Evolutionary conservation across 805 yeast species (phyloP), one percentile per base, ranked within the genome.

Genomic region (Candida odintsovae): DNA sequence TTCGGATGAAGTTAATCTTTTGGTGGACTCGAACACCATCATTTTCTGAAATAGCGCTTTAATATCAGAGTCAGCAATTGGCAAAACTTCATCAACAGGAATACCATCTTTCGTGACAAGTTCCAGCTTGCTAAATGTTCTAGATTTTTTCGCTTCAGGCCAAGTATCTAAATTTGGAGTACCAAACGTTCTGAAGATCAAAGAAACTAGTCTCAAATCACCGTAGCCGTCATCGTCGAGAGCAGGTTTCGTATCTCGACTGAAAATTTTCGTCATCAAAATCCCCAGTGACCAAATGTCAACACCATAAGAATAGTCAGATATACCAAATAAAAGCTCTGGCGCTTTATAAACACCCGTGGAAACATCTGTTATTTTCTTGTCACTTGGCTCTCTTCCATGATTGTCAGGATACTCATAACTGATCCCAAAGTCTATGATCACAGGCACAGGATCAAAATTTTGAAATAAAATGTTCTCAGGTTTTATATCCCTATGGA

Each of bases 401-500:
- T 77, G 79, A 53, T 86, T 88, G 25, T 78, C 73, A 1, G 80
- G 60, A 29, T 52, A 59, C 18, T 54, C 43, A 20, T 57, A 72
- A 18, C 68, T 59, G 21, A 69, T 70, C 0, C 77, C 77, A 46
- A 72, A 64, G 48, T 71, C 76, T 16, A 67, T 67, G n/a, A 71
- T 58, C 2, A 68, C 59, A 0, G 74, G 72, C 6, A 49, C 41
- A 2, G 56, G 48, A 11, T 57, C 55, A n/a, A 45, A 44, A 6
- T 57, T 57, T 44, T 61, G 67, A 49, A 83, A 80, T 58, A 88
- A 63, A 45, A 87, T 78, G 59, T 87, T 87, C 42, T 83, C 88
- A 1, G 94, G 90, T 63, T 94, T 94, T 53, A 92, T 81, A 66
- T 92, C 99, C 58, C 99, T 76, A 66, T 92, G 99, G 40, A 92